Base-by-base conservation (phyloP, 768 basidiomycete genomes). In the Boletellus ananas region DNA sequence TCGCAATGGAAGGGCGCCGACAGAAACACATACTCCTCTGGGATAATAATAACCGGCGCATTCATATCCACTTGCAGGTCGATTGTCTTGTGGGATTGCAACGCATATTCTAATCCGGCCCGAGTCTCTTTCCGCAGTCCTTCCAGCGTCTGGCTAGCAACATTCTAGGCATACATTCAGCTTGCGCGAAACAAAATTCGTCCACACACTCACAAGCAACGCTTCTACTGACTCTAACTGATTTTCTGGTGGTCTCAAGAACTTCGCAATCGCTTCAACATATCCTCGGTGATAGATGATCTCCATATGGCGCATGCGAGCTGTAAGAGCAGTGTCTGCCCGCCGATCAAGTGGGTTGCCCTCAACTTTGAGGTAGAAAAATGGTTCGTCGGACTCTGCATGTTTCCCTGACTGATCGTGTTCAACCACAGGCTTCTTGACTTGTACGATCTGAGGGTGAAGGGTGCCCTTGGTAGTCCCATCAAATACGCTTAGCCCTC, bases 31-130 rank as follows among this genome's bases (percentile, higher is more conserved):
- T 63, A 94, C 92, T 91, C 84, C 72, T 98, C 95, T 1, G 96
- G 96, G 45, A 98, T 80, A 59, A 99, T 92, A 63, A 99, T 96
- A 58, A 99, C 83, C 6, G 96, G 96, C 0, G 96, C 93, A 60
- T 95, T 90, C 77, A 99, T 79, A 61, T 99, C 94, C 72, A 99
- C 81, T 57, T 91, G 89, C n/a, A 99, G 75, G 65, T 98, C 94
- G 38, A 98, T 75, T 1, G 96, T 98, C 75, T 93, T 95, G 75
- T 96, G 94, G 14, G 82, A 84, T 66, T 94, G 85, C 42, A 99
- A 70, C 0, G 95, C 95, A 70, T 87, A 87, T 72, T 98, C 95
- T 46, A 99, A 74, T 14, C 96, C 93, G 0, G 91, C 90, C 46
- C 96, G 74, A 7, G 96, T 98, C 63, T 97, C 94, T 63, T 93